Evolutionary conservation across 2,329 filamentous ascomycete species (phyloP), one percentile per base, ranked within the genome.

Genomic region (Colletotrichum eremochloae): DNA sequence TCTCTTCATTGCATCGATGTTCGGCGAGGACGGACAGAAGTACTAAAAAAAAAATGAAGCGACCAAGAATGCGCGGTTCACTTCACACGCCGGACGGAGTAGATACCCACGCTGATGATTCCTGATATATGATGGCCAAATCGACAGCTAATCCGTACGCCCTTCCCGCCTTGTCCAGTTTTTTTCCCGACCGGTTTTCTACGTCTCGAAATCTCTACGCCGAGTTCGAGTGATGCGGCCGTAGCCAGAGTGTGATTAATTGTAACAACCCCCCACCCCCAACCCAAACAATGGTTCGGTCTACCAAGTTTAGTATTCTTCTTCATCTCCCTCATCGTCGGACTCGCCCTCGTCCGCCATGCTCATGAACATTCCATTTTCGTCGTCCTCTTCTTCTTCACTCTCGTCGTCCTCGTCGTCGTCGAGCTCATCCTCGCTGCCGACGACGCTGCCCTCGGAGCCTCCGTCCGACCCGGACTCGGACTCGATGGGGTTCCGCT

Each of bases 261-360:
- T 20, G 3, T 8, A 4, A 20, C 20, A 9, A 18, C 15, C 15
- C 15, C 3, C 8, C 33, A 1, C 33, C 33, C 33, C 1, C n/a
- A n/a, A n/a, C n/a, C 42, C 12, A 2, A 14, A 3, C 5, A 18
- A 20, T 6, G 5, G 9, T 20, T 14, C 5, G 20, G 20, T 18
- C 24, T 24, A 20, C 5, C 48, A 24, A 12, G 9, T 29, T 50
- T 71, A 71, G 29, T 68, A 71, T 0, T 69, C 69, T 0, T 72
- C 69, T 15, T 72, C 61, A 8, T 63, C 53, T 1, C 48, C 53
- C 29, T 69, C 57, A 4, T 64, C 60, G 8, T 69, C 66, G 1
- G 60, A 64, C 36, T 72, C 60, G 31, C 69, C 73, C 42, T 82
- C 82, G 2, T 78, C 80, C 0, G 81, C 81, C 79, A 82, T 80